phyloP scores from a whole-genome alignment of 169 alveolate species.

The Eimeria mitis region DNA sequence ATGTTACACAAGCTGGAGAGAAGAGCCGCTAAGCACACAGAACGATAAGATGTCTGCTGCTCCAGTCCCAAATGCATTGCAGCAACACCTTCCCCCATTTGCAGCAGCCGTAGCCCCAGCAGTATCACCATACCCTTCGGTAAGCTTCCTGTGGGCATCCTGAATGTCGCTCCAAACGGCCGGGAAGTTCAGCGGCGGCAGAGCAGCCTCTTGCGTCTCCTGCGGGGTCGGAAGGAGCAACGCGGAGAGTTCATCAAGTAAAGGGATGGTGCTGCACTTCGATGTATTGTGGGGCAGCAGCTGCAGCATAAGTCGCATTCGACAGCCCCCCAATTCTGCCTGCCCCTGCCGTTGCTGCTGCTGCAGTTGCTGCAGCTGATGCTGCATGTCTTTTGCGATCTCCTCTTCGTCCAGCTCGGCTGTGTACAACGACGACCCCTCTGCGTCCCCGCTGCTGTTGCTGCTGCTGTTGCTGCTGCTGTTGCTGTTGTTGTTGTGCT shows the following conservation, averaged over 20 bases:
- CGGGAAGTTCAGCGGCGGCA: conserved; percentile 28
- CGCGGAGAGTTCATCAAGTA: conserved; percentile 23
- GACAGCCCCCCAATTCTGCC: conserved; percentile 30
- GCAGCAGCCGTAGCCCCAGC: conserved; percentile 1
- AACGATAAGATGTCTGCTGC: background rate
- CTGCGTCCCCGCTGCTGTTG: background rate
- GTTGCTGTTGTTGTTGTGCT: conserved; percentile 4
- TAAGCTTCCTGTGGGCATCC: conserved; percentile 34
- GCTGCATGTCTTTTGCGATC: background rate
- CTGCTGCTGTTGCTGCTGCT: background rate
- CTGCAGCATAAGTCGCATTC: conserved; percentile 48
- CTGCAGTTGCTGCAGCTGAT: conserved; percentile 12
- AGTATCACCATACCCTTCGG: background rate
- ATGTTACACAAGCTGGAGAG: background rate
- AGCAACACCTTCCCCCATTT: background rate
- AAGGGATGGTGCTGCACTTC: background rate
- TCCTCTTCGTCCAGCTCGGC: conserved; percentile 17
- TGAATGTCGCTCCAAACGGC: conserved; percentile 34
- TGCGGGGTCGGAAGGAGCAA: conserved; percentile 20
- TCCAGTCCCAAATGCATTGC: background rate
- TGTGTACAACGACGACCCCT: conserved; percentile 16
- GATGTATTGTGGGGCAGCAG: conserved; percentile 45
- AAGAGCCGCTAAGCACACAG: background rate
- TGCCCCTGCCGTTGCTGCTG: background rate
- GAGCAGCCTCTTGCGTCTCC: conserved; percentile 35